Conservation (phyloP, 1,139 yeast species). For the Hemisphaericaspora xylofermentans region DNA sequence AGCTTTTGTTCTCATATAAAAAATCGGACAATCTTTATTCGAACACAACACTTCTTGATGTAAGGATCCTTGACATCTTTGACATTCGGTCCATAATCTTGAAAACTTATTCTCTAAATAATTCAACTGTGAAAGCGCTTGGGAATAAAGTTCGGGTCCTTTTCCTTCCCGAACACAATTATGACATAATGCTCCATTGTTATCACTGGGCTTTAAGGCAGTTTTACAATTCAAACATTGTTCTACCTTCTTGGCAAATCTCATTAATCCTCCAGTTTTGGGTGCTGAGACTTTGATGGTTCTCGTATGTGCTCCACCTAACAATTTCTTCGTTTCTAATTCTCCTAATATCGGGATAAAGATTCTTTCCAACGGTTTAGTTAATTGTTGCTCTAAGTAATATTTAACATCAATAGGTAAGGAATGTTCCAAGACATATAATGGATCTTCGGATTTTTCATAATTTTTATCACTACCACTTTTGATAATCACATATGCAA, state of each 20-base stretch:
- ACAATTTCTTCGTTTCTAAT: conserved; percentile 70
- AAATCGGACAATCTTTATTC: conserved; percentile 94
- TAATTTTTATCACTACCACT: conserved; percentile 84
- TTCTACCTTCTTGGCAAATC: conserved; percentile 86
- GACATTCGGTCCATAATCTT: conserved; percentile 96
- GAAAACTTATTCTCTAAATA: conserved; percentile 81
- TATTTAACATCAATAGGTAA: conserved; percentile 94
- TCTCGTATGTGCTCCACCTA: conserved; percentile 81
- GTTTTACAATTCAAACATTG: conserved; percentile 86
- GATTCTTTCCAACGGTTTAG: conserved; percentile 90
- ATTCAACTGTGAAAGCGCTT: conserved; percentile 77
- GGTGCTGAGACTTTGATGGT: conserved; percentile 68
- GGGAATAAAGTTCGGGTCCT: conserved; percentile 78
- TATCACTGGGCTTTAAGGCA: conserved; percentile 64
- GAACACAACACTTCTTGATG: conserved; percentile 96
- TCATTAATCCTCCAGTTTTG: conserved; percentile 80
- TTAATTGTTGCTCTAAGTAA: conserved; percentile 86
- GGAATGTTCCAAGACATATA: conserved; percentile 87
- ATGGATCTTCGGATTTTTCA: conserved; percentile 95
- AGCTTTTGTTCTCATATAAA: conserved; percentile 94
- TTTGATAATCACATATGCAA: conserved; percentile 91
- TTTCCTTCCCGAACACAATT: conserved; percentile 74
- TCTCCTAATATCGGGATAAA: conserved; percentile 96
- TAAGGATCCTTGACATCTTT: conserved; percentile 92
- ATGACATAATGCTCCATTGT: conserved; percentile 77